Evolutionary conservation across 2,329 filamentous ascomycete species (phyloP).

Genomic region (Chalara sp.): DNA sequence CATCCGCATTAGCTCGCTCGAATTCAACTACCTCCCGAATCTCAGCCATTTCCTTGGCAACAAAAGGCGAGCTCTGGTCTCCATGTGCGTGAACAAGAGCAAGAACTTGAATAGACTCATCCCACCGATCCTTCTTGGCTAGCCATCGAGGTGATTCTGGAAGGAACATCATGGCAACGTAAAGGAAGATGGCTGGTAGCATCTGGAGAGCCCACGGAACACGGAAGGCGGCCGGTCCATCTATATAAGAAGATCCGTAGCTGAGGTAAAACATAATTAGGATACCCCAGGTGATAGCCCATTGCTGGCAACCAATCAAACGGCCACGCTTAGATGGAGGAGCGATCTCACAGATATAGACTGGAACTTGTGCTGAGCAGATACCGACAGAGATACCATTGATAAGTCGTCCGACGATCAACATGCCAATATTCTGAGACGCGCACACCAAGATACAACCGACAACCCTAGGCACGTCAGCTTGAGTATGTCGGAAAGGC

Average conservation of each 20-base stretch:
- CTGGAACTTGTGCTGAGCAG: constrained; percentile 57
- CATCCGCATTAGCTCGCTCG: constrained; percentile 61
- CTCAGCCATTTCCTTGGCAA: constrained; percentile 61
- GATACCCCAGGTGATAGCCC: constrained; percentile 60
- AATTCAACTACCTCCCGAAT: constrained; percentile 74
- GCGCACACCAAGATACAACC: constrained; percentile 53
- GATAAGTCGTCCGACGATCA: constrained; percentile 50
- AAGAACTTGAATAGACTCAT: constrained; percentile 42
- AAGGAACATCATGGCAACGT: constrained; percentile 51
- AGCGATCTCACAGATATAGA: constrained; percentile 62
- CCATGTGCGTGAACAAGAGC: constrained; percentile 56
- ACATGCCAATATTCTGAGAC: constrained; percentile 46
- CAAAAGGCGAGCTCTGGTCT: constrained; percentile 57
- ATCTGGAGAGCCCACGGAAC: constrained; percentile 61
- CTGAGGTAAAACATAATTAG: constrained; percentile 66
- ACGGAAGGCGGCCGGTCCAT: constrained; percentile 51
- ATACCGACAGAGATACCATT: constrained; percentile 60
- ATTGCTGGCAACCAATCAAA: constrained; percentile 66
- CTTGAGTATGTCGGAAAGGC: constrained; percentile 3
- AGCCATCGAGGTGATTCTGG: constrained; percentile 59
- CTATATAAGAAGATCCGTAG: constrained; percentile 56
- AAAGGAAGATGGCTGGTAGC: constrained; percentile 51
- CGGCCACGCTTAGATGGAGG: constrained; percentile 51
- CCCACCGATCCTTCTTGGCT: constrained; percentile 53
- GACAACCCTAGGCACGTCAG: constrained; percentile 41